Conservation (phyloP, 352 stramenopile genomes). For the Pythium phragmiticola region DNA sequence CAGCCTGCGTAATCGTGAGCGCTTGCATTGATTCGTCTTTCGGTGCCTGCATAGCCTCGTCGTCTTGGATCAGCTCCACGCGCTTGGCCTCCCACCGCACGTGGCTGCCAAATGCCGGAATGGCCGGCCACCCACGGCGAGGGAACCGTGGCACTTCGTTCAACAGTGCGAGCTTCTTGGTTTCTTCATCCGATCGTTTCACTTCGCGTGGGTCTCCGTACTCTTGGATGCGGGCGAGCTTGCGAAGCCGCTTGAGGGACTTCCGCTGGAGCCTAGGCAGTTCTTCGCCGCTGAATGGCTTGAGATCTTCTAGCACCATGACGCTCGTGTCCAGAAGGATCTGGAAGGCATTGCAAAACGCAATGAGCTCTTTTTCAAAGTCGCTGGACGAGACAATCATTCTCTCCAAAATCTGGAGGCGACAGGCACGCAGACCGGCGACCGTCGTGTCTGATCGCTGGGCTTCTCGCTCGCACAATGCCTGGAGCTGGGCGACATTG, state of each 20-base stretch:
- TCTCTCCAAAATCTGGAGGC: slow-evolving; percentile 34
- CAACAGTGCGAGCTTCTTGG: slow-evolving; percentile 41
- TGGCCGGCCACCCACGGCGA: slow-evolving; percentile 42
- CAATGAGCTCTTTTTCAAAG: slow-evolving; percentile 56
- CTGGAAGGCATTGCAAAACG: slow-evolving; percentile 41
- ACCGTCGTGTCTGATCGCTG: slow-evolving; percentile 36
- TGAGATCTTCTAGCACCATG: slow-evolving; percentile 58
- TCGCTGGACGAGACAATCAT: slow-evolving; percentile 32
- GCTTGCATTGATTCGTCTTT: slow-evolving; percentile 10
- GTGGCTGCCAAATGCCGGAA: slow-evolving; percentile 45
- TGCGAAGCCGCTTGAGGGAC: slow-evolving; percentile 67
- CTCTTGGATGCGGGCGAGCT: slow-evolving; percentile 55
- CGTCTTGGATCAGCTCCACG: slow-evolving; percentile 19
- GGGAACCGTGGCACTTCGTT: slow-evolving; percentile 54
- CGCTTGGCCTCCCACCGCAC: slow-evolving; percentile 14
- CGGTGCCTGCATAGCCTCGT: slow-evolving; percentile 22
- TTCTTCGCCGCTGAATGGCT: slow-evolving; percentile 43
- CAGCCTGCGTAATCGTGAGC: slow-evolving; percentile 19
- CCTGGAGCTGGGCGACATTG: slow-evolving; percentile 43
- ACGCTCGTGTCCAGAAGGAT: slow-evolving; percentile 59
- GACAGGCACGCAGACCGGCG: slow-evolving; percentile 29
- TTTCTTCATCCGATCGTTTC: slow-evolving; percentile 41
- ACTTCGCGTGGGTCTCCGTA: slow-evolving; percentile 54
- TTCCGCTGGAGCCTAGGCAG: slow-evolving; percentile 62
- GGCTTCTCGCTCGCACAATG: slow-evolving; percentile 57